These are phyloP conservation scores for Ustilago shanxiensis DNA, from an alignment of 1,284 basidiomycete species.

Conservation along the genomic window DNA sequence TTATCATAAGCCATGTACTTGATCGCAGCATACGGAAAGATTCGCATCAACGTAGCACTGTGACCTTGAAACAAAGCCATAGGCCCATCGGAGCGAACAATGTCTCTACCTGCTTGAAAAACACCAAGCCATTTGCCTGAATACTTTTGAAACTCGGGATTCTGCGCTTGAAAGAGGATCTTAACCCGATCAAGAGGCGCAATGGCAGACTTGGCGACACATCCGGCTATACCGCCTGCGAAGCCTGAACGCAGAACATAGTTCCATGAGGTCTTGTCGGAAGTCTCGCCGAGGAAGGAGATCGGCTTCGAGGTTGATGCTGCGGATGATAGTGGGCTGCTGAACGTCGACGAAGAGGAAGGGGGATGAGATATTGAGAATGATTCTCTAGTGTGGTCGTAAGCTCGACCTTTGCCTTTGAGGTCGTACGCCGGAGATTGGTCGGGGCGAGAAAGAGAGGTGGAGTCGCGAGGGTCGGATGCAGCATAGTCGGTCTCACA, in stretches of 20 bases:
- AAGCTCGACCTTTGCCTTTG: slow-evolving; percentile 41
- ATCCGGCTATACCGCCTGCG: slow-evolving; percentile 92
- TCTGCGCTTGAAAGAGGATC: slow-evolving; percentile 97
- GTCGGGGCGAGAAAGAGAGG: neutral
- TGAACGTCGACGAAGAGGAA: neutral
- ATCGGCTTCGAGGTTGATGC: neutral
- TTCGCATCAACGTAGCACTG: slow-evolving; percentile 81
- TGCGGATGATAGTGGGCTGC: neutral
- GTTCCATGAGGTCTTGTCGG: slow-evolving; percentile 78
- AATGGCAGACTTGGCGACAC: slow-evolving; percentile 94
- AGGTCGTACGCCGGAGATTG: slow-evolving; percentile 11
- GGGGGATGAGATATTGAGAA: slow-evolving; percentile 22
- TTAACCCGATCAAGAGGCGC: slow-evolving; percentile 98
- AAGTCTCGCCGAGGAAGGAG: slow-evolving; percentile 35
- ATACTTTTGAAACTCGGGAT: slow-evolving; percentile 93
- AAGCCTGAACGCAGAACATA: slow-evolving; percentile 84
- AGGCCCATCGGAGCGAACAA: slow-evolving; percentile 80
- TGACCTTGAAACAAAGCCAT: slow-evolving; percentile 94
- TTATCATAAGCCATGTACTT: slow-evolving; percentile 99
- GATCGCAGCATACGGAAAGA: slow-evolving; percentile 95
- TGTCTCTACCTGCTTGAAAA: slow-evolving; percentile 82
- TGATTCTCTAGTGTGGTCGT: slow-evolving; percentile 21
- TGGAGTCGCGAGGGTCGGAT: slow-evolving; percentile 30
- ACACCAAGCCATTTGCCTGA: slow-evolving; percentile 87
- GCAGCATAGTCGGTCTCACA: slow-evolving; percentile 52